Base-by-base conservation (phyloP, 2,329 filamentous ascomycete genomes). In the Gaeumannomyces tritici region DNA sequence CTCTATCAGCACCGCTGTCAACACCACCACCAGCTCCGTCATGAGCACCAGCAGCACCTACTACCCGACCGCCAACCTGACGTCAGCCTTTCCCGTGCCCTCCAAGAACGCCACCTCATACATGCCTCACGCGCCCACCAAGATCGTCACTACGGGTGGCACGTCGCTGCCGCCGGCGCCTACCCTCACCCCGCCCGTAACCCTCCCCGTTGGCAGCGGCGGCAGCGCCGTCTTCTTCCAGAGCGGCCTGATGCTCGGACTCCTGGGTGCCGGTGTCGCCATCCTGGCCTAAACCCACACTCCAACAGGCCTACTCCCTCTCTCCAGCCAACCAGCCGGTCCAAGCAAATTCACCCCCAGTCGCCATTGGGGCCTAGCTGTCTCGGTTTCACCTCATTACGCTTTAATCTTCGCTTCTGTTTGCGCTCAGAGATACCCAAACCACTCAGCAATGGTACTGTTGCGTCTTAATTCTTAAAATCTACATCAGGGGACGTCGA, bases 201-300 rank as follows among this genome's bases (percentile, higher is more conserved):
- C 63, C 26, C 57, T 60, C 13, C 31, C 60, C 28, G 47, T 64
- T 60, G 73, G 54, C 26, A 28, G 24, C 24, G 51, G 31, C 15
- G 51, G 42, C 63, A 72, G 69, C 64, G 69, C 70, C 54, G 69
- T 79, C 55, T 67, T 75, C 31, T 69, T 75, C 64, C 73, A 76
- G 67, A 73, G 73, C 64, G 75, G 77, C 58, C 65, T 79, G 62
- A 65, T 80, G 57, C 73, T 75, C 47, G 72, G 71, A 55, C 73
- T 73, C 51, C 64, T 80, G 62, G 73, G 74, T 31, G 76, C 74
- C 47, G 77, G 73, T 63, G 63, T 78, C 60, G 73, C 74, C 63
- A 71, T 76, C 62, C 73, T 77, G 60, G 73, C 72, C 65, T 74
- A 72, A 60, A 42, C 18, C 28, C 28, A 8, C 9, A 18, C 35